Evolutionary conservation across 768 basidiomycete genomes (phyloP).

Genomic region (Phlebiopsis gigantea): DNA sequence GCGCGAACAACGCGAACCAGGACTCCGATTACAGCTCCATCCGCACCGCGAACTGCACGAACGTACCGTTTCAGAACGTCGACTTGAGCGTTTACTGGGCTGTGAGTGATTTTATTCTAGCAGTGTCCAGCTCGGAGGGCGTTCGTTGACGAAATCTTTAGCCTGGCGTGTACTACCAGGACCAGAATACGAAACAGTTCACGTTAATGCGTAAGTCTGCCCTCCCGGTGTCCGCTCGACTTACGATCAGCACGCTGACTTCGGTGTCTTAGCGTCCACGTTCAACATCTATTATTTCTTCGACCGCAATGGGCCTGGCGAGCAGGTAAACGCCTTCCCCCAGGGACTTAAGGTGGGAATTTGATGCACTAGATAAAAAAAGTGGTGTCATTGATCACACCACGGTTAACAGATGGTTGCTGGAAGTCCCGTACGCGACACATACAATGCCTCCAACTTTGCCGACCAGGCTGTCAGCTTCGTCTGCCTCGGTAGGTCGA

Average conservation of each 20-base stretch:
- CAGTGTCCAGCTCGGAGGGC: too few species aligned
- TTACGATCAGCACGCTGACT: too few species aligned
- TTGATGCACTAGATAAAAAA: neutral
- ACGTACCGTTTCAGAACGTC: slow-evolving; percentile 11
- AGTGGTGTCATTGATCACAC: neutral
- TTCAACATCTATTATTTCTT: slow-evolving; percentile 22
- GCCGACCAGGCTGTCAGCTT: slow-evolving; percentile 30
- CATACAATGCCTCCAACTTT: slow-evolving; percentile 27
- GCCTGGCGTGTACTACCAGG: slow-evolving; percentile 19
- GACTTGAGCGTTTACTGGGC: slow-evolving; percentile 24
- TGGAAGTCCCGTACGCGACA: slow-evolving; percentile 24
- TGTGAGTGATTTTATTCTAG: slow-evolving; percentile 9
- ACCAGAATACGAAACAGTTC: slow-evolving; percentile 13
- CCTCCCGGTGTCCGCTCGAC: too few species aligned
- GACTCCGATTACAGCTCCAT: slow-evolving; percentile 7
- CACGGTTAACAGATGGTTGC: slow-evolving; percentile 23
- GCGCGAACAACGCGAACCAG: slow-evolving; percentile 10
- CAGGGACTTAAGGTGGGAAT: slow-evolving; percentile 17
- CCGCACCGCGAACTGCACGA: slow-evolving; percentile 8
- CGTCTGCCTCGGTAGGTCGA: slow-evolving; percentile 22
- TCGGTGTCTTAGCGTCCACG: too few species aligned
- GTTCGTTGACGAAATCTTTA: neutral
- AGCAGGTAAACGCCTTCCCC: slow-evolving; percentile 20
- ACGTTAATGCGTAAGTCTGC: slow-evolving; percentile 16
- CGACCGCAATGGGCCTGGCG: slow-evolving; percentile 17